Evolutionary conservation across 257 asterid genomes (phyloP), one percentile per base, ranked within the genome.

Genomic region (Primulina huaijiensis): DNA sequence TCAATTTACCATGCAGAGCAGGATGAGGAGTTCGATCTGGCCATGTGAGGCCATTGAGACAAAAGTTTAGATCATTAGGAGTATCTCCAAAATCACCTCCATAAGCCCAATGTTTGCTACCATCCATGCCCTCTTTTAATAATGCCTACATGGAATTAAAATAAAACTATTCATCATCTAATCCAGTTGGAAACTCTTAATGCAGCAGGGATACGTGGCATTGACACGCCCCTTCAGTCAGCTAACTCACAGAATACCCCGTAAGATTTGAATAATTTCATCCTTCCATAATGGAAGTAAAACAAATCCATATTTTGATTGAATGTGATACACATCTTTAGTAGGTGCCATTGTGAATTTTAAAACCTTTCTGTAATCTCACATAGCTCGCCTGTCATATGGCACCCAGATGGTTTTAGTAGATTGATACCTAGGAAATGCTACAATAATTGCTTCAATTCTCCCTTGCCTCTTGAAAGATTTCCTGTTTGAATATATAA

Each of bases 1-100:
- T 60, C 30, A 30, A 25, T 65, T 79, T 76, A 91, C 97, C 97
- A 60, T 89, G 90, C 25, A 93, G 14, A 68, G 91, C 97, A 79
- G 99, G 97, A 81, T 93, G 99, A 76, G 96, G 96, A 79, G 74
- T 93, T 79, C 99, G 92, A 81, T 93, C 95, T n/a, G 99, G 99
- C 96, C 96, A 90, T 65, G 80, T 60, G 12, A 93, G 64, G 67
- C 99, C 99, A 78, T 93, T 93, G 59, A 93, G 87, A 70, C 99
- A 93, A 75, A 90, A 93, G 85, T 90, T 93, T 34, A 78, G 86
- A 82, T 93, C 99, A 61, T 90, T 90, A 52, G 97, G 97, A 68
- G 40, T 74, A 79, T 93, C 99, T 70, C 96, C 96, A 77, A 93
- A 93, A 81, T 93, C 96, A 27, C 99, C 99, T 70, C 99, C 99